Evolutionary conservation across 345 rosid genomes (phyloP), one percentile per base, ranked within the genome.

Genomic region (Raphanus raphanistrum): DNA sequence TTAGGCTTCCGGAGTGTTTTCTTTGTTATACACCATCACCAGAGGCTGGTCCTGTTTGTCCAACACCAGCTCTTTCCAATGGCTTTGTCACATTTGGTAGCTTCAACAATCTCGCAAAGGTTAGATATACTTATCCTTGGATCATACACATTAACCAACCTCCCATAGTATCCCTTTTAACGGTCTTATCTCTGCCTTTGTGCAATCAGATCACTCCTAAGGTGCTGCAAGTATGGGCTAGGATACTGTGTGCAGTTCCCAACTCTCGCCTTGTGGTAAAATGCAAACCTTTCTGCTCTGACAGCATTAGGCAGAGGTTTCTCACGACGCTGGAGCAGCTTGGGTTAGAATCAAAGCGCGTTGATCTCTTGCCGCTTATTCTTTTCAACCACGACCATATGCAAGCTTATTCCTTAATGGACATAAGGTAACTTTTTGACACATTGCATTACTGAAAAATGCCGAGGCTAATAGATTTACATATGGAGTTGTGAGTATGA

Each of bases 401-500:
- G 99, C 99, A 93, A 88, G 98, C 99, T 64, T 96, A 96, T 86
- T 87, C 97, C 73, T 87, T 93, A 13, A 92, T 96, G 99, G 99
- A 96, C 81, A 93, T 96, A 62, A 96, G 99, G 99, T 96, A 86
- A 12, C 15, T 9, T 6, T 8, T 64, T 15, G n/a, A 75, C 38
- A 55, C 43, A 55, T 31, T 25, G n/a, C 54, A 16, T 32, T 72
- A 43, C 73, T 67, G 9, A 12, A 48, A 70, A 58, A 8, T n/a
- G n/a, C n/a, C n/a, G n/a, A n/a, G n/a, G 68, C 38, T 27, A 33
- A 43, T 32, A 63, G 63, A 29, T 57, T 54, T 27, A 31, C 15
- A 29, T 63, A 50, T 61, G 26, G 59, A 45, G 4, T 45, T 45
- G 4, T 45, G 16, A 45, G 15, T 63, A 33, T 73, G 29, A 28